phyloP scores from a whole-genome alignment of 2,329 filamentous ascomycete species.

The Thielaviopsis musarum region DNA sequence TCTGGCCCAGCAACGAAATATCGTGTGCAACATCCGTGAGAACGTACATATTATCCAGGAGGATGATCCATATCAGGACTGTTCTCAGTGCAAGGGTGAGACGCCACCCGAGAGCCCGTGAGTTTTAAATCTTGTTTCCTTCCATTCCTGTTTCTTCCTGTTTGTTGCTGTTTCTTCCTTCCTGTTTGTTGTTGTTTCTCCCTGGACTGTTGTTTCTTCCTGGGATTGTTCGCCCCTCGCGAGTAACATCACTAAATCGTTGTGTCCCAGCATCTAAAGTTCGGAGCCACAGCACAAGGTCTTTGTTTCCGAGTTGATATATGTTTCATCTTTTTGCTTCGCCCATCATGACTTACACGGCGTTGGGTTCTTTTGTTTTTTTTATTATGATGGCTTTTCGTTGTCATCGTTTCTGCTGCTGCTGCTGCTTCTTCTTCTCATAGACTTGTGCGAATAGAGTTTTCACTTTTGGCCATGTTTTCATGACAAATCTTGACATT shows the following conservation, averaged over 20 bases:
- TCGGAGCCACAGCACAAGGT: not conserved
- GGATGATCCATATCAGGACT: constrained; percentile 6
- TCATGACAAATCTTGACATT: not conserved
- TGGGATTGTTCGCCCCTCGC: not conserved
- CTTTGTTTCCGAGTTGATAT: not conserved
- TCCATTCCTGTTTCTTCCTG: not conserved
- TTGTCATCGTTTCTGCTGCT: not conserved
- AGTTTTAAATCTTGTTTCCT: not conserved
- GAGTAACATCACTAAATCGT: not conserved
- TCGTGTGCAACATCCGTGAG: constrained; percentile 7
- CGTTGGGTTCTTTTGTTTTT: not conserved
- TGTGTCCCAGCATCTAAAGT: not conserved
- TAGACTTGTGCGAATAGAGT: not conserved
- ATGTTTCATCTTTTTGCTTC: not conserved
- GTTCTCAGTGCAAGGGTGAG: constrained; percentile 10
- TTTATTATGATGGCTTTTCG: not conserved
- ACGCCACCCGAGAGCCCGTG: constrained; percentile 12
- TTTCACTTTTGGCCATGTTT: not conserved
- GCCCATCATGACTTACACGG: not conserved
- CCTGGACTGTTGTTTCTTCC: not conserved
- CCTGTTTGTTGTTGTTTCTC: not conserved
- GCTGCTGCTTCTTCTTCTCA: not conserved
- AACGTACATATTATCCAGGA: constrained; percentile 10
- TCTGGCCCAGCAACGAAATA: not conserved
- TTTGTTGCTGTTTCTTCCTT: not conserved